These are phyloP conservation scores for Endocalyx cinctus DNA, from an alignment of 2,329 filamentous ascomycete species.

Conservation along the genomic window DNA sequence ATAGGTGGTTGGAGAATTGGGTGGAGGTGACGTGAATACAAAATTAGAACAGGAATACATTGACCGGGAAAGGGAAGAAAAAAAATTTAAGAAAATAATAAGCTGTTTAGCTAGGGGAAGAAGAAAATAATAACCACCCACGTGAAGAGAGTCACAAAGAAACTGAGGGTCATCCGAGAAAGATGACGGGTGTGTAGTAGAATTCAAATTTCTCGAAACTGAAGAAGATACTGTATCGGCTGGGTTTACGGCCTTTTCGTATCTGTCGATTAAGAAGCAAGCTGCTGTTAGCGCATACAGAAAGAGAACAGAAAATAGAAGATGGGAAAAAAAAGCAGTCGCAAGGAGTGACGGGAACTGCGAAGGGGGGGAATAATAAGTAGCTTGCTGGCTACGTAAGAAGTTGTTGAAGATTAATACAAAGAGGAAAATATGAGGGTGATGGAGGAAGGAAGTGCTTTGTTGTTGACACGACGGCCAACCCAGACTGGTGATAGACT, in stretches of 20 bases:
- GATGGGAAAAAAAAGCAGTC: conserved; percentile 12
- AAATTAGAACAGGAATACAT: too few relatives aligned
- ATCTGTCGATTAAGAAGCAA: too few relatives aligned
- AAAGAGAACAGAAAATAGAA: conserved; percentile 14
- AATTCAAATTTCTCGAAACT: too few relatives aligned
- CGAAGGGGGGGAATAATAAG: conserved; percentile 17
- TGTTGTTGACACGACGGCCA: conserved; percentile 25
- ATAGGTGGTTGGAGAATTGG: conserved; percentile 13
- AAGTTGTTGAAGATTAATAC: conserved; percentile 17
- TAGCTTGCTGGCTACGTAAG: conserved; percentile 24
- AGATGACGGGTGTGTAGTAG: too few relatives aligned
- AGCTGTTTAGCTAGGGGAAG: conserved; percentile 14
- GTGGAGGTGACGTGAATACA: conserved; percentile 21
- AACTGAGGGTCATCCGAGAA: too few relatives aligned
- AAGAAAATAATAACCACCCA: too few relatives aligned
- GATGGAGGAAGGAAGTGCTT: conserved; percentile 20
- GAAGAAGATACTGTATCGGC: too few relatives aligned
- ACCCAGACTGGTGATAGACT: conserved; percentile 18
- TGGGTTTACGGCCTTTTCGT: too few relatives aligned
- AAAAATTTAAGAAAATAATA: conserved; percentile 9
- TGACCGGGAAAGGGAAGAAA: conserved; percentile 14
- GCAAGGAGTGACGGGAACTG: conserved; percentile 13
- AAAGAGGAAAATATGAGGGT: conserved; percentile 21
- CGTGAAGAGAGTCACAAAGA: too few relatives aligned
- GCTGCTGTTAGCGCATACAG: too few relatives aligned